Evolutionary conservation across 805 yeast genomes (phyloP), one percentile per base, ranked within the genome.

Genomic region (Ascoidea rubescens): DNA sequence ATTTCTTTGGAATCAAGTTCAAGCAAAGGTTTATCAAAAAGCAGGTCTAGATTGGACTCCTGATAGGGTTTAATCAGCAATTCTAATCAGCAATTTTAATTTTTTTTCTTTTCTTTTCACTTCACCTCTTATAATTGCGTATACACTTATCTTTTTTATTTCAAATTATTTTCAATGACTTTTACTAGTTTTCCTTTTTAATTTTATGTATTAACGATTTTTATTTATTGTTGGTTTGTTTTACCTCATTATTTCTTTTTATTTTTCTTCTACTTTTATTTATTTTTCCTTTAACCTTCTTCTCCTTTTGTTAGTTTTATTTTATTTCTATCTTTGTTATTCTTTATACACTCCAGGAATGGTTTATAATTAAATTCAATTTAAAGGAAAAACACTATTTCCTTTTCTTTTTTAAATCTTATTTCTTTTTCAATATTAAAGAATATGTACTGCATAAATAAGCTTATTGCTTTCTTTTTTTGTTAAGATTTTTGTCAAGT

Each of bases 1-100:
- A 48, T 61, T 64, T 51, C 65, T 82, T 21, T 84, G 89, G 89
- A 73, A 74, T 12, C 78, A 74, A 45, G 82, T 82, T 33, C 90
- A 84, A 63, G 62, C 72, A 7, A 70, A 69, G 48, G 79, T 84
- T 31, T 82, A 82, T 60, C 67, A 69, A 52, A 68, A 81, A 51
- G 61, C 84, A 51, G 84, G 83, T 0, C 64, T 82, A 48, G 78
- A 79, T 59, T 80, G 85, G 84, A 71, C 66, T 31, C 77, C 79
- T 1, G 80, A 75, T 57, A 60, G 44, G 28, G 28, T 21, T 21
- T 21, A 21, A 21, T 21, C 28, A 21, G 28, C 28, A 21, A 21
- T 31, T 47, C 10, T 45, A 45, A 14, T 8, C 16, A 10, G 10
- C 16, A 16, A 16, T 45, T 16, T 10, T 45, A 21, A 45, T 45